Base-by-base conservation (phyloP, 495 filamentous ascomycete species). In the Podospora appendiculata region DNA sequence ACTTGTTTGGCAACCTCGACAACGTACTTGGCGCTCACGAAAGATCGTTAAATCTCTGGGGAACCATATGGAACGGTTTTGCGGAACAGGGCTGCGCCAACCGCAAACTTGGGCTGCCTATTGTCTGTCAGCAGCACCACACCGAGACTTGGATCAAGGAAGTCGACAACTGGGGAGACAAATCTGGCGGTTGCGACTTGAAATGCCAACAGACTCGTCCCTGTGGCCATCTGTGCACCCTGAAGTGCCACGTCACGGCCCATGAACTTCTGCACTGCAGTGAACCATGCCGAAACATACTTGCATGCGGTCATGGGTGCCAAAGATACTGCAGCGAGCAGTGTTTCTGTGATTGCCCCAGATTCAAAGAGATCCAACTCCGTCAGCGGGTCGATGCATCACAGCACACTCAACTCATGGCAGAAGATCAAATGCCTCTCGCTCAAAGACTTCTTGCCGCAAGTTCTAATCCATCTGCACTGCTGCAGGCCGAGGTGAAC, bases 1-100 rank as follows among this genome's bases (percentile, higher is more conserved):
- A 90, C 62, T 76, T 96, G 25, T 95, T 96, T 57, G 92, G 93
- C 4, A 88, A 95, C 56, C 79, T 79, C 12, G 58, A 70, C 6
- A 75, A 80, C 41, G 64, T 91, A 4, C 50, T 70, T 5, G 17
- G 41, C 1, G 54, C 76, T 50, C 59, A 54, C 34, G 11, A 62
- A 38, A 50, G 61, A 56, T 63, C 71, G 54, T 35, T 71, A 63
- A 45, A 58, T 25, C 61, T 77, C 41, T 80, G 72, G 73, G 48
- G 42, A 3, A 60, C 50, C 10, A 68, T 76, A 8, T 58, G 56
- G 33, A 34, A 58, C 1, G 64, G 65, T 1, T 74, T 77, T 32
- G 14, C 42, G 2, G 42, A 48, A 7, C 64, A 72, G 33, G 52
- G 55, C 17, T 48, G 59, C 0, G 54, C 65, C 1, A 51, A 61